phyloP scores from a whole-genome alignment of 768 basidiomycete species.

The Candolleomyces aberdarensis region DNA sequence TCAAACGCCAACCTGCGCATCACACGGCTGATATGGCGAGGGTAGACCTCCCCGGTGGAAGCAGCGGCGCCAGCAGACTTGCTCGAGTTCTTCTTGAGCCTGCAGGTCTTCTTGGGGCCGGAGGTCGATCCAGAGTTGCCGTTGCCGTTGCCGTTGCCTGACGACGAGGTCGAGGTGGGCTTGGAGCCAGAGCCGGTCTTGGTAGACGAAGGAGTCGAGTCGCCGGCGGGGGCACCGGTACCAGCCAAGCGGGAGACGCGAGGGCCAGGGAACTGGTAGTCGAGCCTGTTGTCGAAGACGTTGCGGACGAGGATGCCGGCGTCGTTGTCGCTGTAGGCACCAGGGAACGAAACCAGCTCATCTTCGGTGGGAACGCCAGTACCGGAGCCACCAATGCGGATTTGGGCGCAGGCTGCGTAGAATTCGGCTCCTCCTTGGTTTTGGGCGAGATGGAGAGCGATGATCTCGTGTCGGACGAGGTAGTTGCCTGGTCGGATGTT shows the following conservation, averaged over 20 bases:
- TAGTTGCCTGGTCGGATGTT: slow-evolving; percentile 67
- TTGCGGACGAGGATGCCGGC: slow-evolving; percentile 65
- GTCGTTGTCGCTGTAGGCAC: slow-evolving; percentile 67
- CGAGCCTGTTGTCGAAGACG: slow-evolving; percentile 27
- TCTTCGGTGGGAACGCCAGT: slow-evolving; percentile 41
- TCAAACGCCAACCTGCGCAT: slow-evolving; percentile 28
- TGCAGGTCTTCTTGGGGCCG: background rate
- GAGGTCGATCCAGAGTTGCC: background rate
- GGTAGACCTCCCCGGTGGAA: slow-evolving; percentile 11
- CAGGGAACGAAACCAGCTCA: slow-evolving; percentile 66
- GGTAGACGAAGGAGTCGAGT: background rate
- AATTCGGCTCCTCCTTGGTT: slow-evolving; percentile 68
- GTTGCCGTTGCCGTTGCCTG: background rate
- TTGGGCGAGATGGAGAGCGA: slow-evolving; percentile 69
- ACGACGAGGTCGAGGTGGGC: background rate
- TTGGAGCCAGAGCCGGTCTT: background rate
- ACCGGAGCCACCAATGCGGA: slow-evolving; percentile 52
- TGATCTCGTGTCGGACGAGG: slow-evolving; percentile 76
- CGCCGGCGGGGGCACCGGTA: slow-evolving; percentile 10
- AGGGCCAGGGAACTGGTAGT: slow-evolving; percentile 52
- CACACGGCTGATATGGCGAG: slow-evolving; percentile 30
- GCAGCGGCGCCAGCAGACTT: background rate
- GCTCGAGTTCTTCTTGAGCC: background rate
- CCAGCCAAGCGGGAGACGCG: slow-evolving; percentile 39
- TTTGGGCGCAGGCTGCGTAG: slow-evolving; percentile 69